phyloP scores from a whole-genome alignment of 768 basidiomycete species.

The Clavulina sp. region DNA sequence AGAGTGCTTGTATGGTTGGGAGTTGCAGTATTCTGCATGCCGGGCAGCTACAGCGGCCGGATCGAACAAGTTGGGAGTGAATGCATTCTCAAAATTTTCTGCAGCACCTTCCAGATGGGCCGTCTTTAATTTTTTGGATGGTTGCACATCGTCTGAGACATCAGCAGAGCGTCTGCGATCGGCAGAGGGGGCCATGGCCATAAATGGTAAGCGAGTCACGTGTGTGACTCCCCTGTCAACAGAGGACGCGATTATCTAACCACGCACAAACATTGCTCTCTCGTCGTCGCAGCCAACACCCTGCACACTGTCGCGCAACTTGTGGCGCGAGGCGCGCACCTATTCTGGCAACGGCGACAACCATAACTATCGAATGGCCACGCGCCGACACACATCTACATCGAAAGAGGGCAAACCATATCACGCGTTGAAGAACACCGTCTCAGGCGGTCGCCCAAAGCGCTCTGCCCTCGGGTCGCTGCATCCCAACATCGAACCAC shows the following conservation, averaged over 20 bases:
- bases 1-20: slow-evolving; percentile 65
- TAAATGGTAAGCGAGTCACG: too few relatives aligned
- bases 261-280: too few relatives aligned
- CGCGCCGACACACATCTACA: neutral
- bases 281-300: too few relatives aligned
- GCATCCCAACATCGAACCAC: neutral
- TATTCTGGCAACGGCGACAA: too few relatives aligned
- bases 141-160: neutral
- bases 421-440: neutral
- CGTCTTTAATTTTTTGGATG: neutral
- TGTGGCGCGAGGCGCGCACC: too few relatives aligned
- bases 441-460: neutral
- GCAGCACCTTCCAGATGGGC: too few relatives aligned
- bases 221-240: too few relatives aligned
- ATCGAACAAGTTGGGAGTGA: neutral
- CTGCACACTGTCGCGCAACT: too few relatives aligned
- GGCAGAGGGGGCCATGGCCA: too few relatives aligned
- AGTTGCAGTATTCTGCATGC: slow-evolving; percentile 38
- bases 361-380: neutral
- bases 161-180: too few relatives aligned
- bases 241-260: too few relatives aligned
- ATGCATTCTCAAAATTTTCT: neutral
- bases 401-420: neutral
- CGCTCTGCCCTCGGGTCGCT: neutral
- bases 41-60: too few relatives aligned